Evolutionary conservation across 2,329 filamentous ascomycete genomes (phyloP).

Genomic region (Cadophora malorum): DNA sequence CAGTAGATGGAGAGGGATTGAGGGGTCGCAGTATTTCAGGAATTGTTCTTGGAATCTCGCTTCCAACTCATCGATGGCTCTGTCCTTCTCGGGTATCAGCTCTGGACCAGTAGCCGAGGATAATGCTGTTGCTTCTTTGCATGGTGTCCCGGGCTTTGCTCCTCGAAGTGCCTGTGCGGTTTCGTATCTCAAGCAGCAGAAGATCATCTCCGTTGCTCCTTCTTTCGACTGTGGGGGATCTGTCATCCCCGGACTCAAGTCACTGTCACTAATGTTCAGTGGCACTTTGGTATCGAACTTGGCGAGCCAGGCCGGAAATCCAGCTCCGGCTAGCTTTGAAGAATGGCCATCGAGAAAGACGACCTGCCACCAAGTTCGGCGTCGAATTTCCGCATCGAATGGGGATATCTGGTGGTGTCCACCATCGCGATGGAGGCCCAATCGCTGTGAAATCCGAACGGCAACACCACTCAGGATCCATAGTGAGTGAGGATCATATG

Average conservation of each 20-base stretch:
- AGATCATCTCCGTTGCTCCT: conserved; percentile 56
- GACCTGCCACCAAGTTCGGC: conserved; percentile 68
- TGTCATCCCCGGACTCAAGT: conserved; percentile 53
- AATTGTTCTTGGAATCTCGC: conserved; percentile 49
- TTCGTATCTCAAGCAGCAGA: conserved; percentile 47
- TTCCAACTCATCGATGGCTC: conserved; percentile 42
- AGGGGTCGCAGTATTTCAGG: conserved; percentile 50
- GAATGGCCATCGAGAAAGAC: conserved; percentile 64
- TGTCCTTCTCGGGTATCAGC: conserved; percentile 38
- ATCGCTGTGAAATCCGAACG: conserved; percentile 55
- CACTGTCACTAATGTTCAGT: conserved; percentile 61
- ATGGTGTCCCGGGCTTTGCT: conserved; percentile 17
- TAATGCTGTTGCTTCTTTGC: conserved; percentile 4
- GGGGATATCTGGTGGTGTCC: conserved; percentile 47
- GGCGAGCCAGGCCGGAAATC: conserved; percentile 47
- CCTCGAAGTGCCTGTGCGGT: conserved; percentile 42
- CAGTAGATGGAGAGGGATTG: conserved; percentile 48
- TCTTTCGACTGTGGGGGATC: conserved; percentile 50
- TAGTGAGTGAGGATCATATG: conserved; percentile 51
- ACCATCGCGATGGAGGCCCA: conserved; percentile 57
- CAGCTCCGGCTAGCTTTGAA: conserved; percentile 61
- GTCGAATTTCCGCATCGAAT: conserved; percentile 65
- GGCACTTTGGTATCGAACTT: conserved; percentile 57
- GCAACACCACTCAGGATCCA: conserved; percentile 57
- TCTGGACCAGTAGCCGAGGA: conserved; percentile 17